These are phyloP conservation scores for Pestalotiopsis sp. DNA, from an alignment of 2,329 filamentous ascomycete species.

Conservation along the genomic window DNA sequence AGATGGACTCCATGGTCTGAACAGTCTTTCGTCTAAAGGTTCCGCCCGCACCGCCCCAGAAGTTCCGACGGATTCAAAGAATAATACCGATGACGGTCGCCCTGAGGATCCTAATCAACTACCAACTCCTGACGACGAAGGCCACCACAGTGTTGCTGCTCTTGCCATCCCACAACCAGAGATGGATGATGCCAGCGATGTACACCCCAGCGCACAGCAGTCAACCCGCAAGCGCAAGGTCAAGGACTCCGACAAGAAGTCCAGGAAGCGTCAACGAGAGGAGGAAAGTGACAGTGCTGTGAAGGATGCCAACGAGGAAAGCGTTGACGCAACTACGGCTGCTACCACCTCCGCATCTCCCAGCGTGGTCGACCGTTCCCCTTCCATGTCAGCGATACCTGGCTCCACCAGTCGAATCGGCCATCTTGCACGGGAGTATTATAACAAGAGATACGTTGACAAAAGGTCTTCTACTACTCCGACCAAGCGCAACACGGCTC, in stretches of 20 bases:
- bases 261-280: slow-evolving; percentile 19
- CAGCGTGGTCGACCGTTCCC: background rate
- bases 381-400: background rate
- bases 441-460: slow-evolving; percentile 20
- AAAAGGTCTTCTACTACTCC: background rate
- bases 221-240: slow-evolving; percentile 20
- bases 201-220: background rate
- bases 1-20: background rate
- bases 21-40: background rate
- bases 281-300: background rate
- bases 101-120: slow-evolving; percentile 7
- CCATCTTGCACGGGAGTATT: slow-evolving; percentile 24
- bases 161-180: background rate
- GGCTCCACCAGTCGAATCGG: slow-evolving; percentile 17
- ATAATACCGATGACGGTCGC: background rate
- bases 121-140: slow-evolving; percentile 6
- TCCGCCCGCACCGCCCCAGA: background rate
- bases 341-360: background rate
- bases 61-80: background rate
- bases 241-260: slow-evolving; percentile 7
- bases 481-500: background rate
- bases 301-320: background rate
- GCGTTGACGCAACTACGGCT: background rate
- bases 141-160: background rate
- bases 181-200: background rate